Evolutionary conservation across 1,284 basidiomycete species (phyloP), one percentile per base, ranked within the genome.

Genomic region (Malassezia furfur): DNA sequence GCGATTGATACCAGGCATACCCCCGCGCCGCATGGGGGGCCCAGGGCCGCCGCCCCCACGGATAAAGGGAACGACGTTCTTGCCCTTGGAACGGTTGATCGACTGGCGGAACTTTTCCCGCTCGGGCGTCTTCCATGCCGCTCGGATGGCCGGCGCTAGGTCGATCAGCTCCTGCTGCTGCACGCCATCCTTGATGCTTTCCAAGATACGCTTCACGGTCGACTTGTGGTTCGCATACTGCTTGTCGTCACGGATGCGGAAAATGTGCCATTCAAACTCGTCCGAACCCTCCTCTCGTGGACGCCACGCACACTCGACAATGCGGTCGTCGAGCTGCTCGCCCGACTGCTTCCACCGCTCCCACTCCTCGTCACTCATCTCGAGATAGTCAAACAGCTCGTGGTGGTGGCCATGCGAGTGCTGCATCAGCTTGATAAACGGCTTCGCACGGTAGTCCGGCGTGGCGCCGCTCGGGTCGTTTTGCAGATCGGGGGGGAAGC

Each of bases 311-410:
- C 91, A 90, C 74, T 99, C 94, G 28, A 96, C 86, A 47, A 98
- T 82, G 8, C 91, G 82, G 71, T 96, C 91, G 72, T 98, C 91
- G 59, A 85, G 80, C 74, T 98, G 91, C 69, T 91, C 86, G 5
- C 85, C 84, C 0, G 83, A 82, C 3, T 78, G 76, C 70, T 96
- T 96, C 80, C 91, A 81, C 88, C 77, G 78, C 75, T 91, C 87
- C 94, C 94, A 99, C 72, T 96, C 90, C 2, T 85, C 84, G 64
- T 96, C 89, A 4, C 83, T 82, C 19, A 98, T 83, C 61, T 84
- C 80, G 79, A 98, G 82, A 54, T 83, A 81, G 75, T 98, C 94
- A 69, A 86, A 96, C 59, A 81, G 84, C 63, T 91, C 87, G 70
- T 96, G 91, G 0, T 63, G 59, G 32, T 63, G 62, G n/a, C 47